These are phyloP conservation scores for Phytophthora sojae DNA, from an alignment of 352 stramenopile species.

Conservation along the genomic window DNA sequence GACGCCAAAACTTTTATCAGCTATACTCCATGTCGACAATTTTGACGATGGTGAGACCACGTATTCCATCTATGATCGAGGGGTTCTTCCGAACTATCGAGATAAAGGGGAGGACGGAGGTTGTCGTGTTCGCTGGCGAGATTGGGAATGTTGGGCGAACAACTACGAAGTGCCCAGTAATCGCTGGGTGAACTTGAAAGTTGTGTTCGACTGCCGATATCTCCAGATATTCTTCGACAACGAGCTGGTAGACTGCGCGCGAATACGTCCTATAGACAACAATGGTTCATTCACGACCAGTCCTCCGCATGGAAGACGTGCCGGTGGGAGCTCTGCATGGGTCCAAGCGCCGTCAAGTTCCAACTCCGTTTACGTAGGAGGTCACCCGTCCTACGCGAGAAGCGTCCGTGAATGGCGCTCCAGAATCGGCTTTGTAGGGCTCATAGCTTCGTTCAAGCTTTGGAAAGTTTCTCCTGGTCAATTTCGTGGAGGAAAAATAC, in stretches of 20 bases:
- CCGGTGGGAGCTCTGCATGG: constrained; percentile 25
- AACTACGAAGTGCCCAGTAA: constrained; percentile 59
- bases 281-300: not conserved
- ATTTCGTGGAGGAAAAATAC: not conserved
- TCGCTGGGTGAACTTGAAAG: constrained; percentile 54
- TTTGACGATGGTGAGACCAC: constrained; percentile 26
- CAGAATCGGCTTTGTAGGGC: constrained; percentile 59
- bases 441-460: constrained; percentile 45
- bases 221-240: constrained; percentile 59
- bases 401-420: constrained; percentile 59
- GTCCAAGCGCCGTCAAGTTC: constrained; percentile 30
- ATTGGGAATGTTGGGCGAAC: constrained; percentile 58
- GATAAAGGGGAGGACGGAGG: constrained; percentile 34
- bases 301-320: constrained; percentile 17
- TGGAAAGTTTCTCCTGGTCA: constrained; percentile 24
- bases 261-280: constrained; percentile 19
- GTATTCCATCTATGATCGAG: constrained; percentile 67
- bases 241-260: constrained; percentile 54
- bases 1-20: constrained; percentile 53
- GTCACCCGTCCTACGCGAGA: constrained; percentile 55
- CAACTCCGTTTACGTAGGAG: constrained; percentile 64
- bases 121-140: constrained; percentile 53
- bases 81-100: constrained; percentile 22
- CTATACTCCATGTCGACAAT: constrained; percentile 36
- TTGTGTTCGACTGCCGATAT: constrained; percentile 61